phyloP scores from a whole-genome alignment of 2,329 filamentous ascomycete species.

The Pseudodiploospora longispora region DNA sequence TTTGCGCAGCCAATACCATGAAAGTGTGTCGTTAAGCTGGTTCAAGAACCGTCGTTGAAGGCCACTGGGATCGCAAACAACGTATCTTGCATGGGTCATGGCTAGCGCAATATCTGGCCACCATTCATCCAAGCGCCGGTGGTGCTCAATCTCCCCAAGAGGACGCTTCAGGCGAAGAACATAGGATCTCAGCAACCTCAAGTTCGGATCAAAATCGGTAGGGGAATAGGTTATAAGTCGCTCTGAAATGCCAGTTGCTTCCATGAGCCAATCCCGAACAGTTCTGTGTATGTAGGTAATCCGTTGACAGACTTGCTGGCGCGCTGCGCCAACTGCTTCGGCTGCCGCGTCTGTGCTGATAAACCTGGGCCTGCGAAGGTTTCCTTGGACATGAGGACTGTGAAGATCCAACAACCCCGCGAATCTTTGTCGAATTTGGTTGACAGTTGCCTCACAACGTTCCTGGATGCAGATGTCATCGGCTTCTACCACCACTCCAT shows the following conservation, averaged over 20 bases:
- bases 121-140: constrained; percentile 30
- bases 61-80: constrained; percentile 11
- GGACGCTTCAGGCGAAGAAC: constrained; percentile 25
- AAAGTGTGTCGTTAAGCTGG: constrained; percentile 20
- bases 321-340: background rate
- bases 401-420: constrained; percentile 20
- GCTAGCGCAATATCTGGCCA: constrained; percentile 29
- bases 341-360: background rate
- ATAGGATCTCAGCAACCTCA: constrained; percentile 24
- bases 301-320: constrained; percentile 10
- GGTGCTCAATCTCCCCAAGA: constrained; percentile 25
- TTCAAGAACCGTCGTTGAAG: constrained; percentile 15
- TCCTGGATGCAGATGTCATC: constrained; percentile 9
- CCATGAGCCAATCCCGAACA: constrained; percentile 25
- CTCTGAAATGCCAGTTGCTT: constrained; percentile 12
- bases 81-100: constrained; percentile 26
- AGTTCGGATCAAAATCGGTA: constrained; percentile 20
- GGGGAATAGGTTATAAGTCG: constrained; percentile 8
- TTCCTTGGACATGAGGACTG: constrained; percentile 8
- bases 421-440: constrained; percentile 13
- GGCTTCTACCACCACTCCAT: constrained; percentile 14
- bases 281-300: constrained; percentile 27
- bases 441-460: constrained; percentile 12
- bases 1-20: constrained; percentile 23
- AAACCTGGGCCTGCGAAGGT: constrained; percentile 10